Conservation (phyloP, 306 rosid species). For the Ceratonia siliqua region DNA sequence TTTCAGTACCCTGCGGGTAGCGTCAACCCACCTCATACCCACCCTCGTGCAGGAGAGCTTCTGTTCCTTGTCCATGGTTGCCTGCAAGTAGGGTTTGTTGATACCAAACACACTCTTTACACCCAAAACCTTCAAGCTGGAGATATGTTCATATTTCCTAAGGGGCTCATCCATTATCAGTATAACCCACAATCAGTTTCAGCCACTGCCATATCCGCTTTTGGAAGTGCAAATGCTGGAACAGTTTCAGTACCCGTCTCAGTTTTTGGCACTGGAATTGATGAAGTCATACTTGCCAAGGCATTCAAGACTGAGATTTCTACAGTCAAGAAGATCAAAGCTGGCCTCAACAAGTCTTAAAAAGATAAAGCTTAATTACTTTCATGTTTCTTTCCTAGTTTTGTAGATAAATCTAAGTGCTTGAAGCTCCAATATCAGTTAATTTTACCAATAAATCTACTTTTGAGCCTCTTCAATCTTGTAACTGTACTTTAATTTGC, state of each 20-base stretch:
- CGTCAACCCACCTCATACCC: slow-evolving; percentile 45
- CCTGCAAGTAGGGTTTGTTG: slow-evolving; percentile 44
- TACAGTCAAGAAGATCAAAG: slow-evolving; percentile 29
- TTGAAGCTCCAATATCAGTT: background rate
- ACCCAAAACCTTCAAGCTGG: slow-evolving; percentile 38
- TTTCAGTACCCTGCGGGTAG: slow-evolving; percentile 29
- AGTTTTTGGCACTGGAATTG: slow-evolving; percentile 29
- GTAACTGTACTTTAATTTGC: too few species aligned
- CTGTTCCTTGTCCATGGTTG: slow-evolving; percentile 31
- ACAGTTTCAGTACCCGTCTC: slow-evolving; percentile 31
- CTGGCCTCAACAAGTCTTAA: background rate
- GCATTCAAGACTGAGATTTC: slow-evolving; percentile 32
- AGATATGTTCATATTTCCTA: slow-evolving; percentile 43
- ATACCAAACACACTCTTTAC: slow-evolving; percentile 28
- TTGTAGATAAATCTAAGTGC: background rate
- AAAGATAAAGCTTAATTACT: background rate
- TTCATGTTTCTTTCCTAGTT: background rate
- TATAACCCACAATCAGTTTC: slow-evolving; percentile 9
- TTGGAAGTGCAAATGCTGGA: slow-evolving; percentile 47
- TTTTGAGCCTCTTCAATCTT: background rate
- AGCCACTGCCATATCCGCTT: slow-evolving; percentile 38
- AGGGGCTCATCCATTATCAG: slow-evolving; percentile 44
- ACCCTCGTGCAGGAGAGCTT: slow-evolving; percentile 38
- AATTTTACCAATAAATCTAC: background rate
- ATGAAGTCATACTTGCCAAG: slow-evolving; percentile 29